Evolutionary conservation across 345 rosid genomes (phyloP), one percentile per base, ranked within the genome.

Genomic region (Corchorus capsularis): DNA sequence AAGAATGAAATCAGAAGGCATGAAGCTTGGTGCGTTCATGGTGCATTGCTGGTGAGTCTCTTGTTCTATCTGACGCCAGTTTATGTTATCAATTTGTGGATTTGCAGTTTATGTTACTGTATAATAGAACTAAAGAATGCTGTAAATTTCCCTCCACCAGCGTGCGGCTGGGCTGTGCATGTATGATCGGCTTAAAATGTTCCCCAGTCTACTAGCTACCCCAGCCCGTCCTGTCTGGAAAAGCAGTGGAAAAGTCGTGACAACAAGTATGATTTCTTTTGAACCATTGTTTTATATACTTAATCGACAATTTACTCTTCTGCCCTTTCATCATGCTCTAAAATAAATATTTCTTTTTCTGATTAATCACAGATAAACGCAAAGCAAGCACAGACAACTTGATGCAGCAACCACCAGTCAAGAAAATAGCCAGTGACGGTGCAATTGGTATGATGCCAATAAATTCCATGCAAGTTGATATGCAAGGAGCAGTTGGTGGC

Each of bases 21-120:
- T 27, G 96, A 85, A 77, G 98, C 96, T 79, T 87, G 91, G 94
- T 87, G 81, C n/a, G 97, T 91, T 47, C 90, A 89, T 82, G 93
- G 94, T 12, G 94, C 94, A 8, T 82, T 92, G 88, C 80, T 85
- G 90, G 98, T 92, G 65, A 82, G 91, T 73, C 47, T 27, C 45
- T 62, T 32, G 61, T 71, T 72, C 69, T 49, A 63, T 47, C 69
- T 63, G 75, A 63, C 74, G n/a, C 37, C 32, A 16, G 17, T 19
- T 59, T 57, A 13, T 2, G 4, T 35, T 41, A 52, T 69, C 73
- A 19, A 1, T 47, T 20, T 49, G 14, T 65, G 34, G 47, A 69
- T 50, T 71, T 71, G 14, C 17, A 35, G 19, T 70, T 68, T 16
- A 20, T 45, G 17, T 66, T 50, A 49, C 45, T 53, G 17, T 41